Conservation (phyloP, 2,329 filamentous ascomycete species). For the Fusarium globosum region DNA sequence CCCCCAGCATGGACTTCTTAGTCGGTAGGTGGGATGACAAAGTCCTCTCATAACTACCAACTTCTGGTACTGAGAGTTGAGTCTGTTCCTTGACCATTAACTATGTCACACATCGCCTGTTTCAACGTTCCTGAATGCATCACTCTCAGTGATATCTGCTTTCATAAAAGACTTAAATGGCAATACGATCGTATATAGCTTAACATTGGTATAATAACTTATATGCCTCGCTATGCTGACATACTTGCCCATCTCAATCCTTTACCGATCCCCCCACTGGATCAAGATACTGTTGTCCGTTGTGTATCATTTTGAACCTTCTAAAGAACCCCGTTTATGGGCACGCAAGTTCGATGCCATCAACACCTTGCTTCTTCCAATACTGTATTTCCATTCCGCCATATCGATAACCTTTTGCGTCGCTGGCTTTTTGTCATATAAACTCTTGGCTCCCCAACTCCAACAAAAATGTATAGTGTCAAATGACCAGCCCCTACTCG, state of each 20-base stretch:
- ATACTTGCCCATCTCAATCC: neutral
- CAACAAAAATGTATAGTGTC: slow-evolving; percentile 35
- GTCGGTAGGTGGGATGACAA: neutral
- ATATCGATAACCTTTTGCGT: slow-evolving; percentile 28
- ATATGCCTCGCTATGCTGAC: slow-evolving; percentile 9
- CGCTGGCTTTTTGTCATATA: slow-evolving; percentile 40
- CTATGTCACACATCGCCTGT: neutral
- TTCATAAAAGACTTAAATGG: neutral
- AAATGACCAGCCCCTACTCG: slow-evolving; percentile 40
- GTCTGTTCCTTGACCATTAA: neutral
- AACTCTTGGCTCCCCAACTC: slow-evolving; percentile 40
- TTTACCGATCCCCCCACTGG: neutral
- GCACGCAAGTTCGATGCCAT: neutral
- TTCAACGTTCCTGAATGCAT: neutral
- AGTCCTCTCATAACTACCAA: neutral
- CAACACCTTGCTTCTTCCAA: slow-evolving; percentile 21
- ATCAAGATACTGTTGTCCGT: slow-evolving; percentile 2
- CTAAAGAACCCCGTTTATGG: neutral
- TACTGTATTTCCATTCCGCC: slow-evolving; percentile 36
- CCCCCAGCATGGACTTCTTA: neutral
- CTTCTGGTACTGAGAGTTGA: neutral
- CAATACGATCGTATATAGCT: slow-evolving; percentile 11
- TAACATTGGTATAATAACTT: slow-evolving; percentile 22
- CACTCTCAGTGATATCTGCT: neutral
- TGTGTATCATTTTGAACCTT: slow-evolving; percentile 7